These are phyloP conservation scores for Penicillium verhagenii DNA, from an alignment of 495 filamentous ascomycete genomes.

Conservation along the genomic window DNA sequence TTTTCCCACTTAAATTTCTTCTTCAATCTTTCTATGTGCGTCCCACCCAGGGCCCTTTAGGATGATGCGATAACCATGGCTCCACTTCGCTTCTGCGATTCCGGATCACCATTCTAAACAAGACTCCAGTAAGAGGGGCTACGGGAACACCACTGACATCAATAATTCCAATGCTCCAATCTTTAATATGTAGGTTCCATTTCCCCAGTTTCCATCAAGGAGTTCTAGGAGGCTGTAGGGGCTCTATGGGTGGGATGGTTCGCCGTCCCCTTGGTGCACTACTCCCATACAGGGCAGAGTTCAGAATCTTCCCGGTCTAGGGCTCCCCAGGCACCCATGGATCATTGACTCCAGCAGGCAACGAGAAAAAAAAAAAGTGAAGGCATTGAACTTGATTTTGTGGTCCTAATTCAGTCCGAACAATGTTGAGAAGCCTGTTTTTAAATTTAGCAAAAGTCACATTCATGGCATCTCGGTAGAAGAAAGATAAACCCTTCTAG, in stretches of 20 bases:
- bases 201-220: background rate
- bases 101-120: slow-evolving; percentile 14
- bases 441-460: too few species aligned
- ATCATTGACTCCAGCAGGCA: slow-evolving; percentile 11
- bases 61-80: slow-evolving; percentile 29
- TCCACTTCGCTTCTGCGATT: slow-evolving; percentile 21
- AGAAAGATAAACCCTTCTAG: too few species aligned
- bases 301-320: slow-evolving; percentile 10
- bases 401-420: background rate
- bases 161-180: too few species aligned
- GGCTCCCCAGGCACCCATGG: slow-evolving; percentile 12
- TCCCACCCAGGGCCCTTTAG: background rate
- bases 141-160: background rate
- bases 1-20: background rate
- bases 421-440: too few species aligned
- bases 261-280: slow-evolving; percentile 2
- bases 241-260: background rate
- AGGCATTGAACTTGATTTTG: background rate
- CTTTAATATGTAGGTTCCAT: background rate
- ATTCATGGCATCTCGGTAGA: too few species aligned
- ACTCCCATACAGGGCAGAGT: slow-evolving; percentile 18
- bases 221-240: background rate
- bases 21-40: background rate
- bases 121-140: background rate
- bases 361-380: background rate